A percentile compares a stretch with the other conserved stretches of the same genome.
Conservation (phyloP, 495 filamentous ascomycete genomes). For the Penicillium nucicola region DNA sequence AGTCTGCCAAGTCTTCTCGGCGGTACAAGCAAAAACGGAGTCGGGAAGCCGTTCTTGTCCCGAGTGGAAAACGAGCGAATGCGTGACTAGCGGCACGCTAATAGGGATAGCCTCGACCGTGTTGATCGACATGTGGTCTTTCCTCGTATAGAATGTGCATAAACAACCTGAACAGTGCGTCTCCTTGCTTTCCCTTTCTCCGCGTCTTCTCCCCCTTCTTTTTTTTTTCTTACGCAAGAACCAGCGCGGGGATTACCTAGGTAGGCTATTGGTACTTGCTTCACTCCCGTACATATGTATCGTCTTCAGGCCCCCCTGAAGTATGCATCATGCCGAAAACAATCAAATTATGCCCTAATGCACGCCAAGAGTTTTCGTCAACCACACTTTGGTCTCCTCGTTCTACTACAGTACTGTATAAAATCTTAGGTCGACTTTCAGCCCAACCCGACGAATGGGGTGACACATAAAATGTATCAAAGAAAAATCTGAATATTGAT, state of each 20-base stretch:
- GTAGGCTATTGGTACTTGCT: not conserved
- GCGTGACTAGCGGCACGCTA: slow-evolving; percentile 1
- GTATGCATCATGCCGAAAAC: not conserved
- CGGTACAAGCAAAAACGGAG: not conserved
- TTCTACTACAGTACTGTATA: no score
- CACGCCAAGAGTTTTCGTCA: not conserved
- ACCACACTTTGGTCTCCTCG: not conserved
- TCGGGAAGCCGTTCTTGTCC: slow-evolving; percentile 24
- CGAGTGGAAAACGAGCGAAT: not conserved
- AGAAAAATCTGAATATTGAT: not conserved
- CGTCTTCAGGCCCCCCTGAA: not conserved
- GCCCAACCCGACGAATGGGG: not conserved
- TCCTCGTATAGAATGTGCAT: slow-evolving; percentile 1
- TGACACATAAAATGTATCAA: slow-evolving; percentile 3
- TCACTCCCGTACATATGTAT: not conserved
- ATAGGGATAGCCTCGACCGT: not conserved
- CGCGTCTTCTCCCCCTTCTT: not conserved
- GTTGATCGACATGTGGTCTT: not conserved
- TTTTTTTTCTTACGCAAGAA: not conserved
- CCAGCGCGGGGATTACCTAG: not conserved
- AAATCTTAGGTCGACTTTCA: not conserved
- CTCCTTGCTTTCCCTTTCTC: not conserved
- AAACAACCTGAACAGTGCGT: not conserved
- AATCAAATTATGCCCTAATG: not conserved
- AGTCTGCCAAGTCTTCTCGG: not conserved